Percentiles rank a stretch among this genome's conserved stretches.
Evolutionary conservation across 2,329 filamentous ascomycete species (phyloP).

Genomic region (Stagonosporopsis tanaceti): DNA sequence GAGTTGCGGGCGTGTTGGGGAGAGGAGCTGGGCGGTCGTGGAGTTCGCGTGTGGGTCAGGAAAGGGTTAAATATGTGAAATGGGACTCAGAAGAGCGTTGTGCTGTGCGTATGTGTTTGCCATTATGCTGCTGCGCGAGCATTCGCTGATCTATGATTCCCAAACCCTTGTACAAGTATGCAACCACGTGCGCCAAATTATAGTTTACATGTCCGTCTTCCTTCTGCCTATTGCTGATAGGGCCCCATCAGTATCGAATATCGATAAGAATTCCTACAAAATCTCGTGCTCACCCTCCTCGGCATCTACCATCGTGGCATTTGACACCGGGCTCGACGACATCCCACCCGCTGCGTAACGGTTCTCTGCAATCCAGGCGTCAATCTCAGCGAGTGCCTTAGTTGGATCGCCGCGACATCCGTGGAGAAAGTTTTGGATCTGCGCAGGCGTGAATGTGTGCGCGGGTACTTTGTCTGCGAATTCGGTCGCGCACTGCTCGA

Average conservation of each 20-base stretch:
- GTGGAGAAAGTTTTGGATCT: slow-evolving; percentile 44
- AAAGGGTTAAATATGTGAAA: neutral
- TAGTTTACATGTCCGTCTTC: neutral
- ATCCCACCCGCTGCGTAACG: neutral
- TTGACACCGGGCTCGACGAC: slow-evolving; percentile 14
- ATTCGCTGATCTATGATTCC: neutral
- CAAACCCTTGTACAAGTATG: neutral
- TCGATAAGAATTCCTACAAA: neutral
- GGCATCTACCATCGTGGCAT: slow-evolving; percentile 18
- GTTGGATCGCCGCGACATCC: slow-evolving; percentile 36
- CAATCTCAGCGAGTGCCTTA: slow-evolving; percentile 29
- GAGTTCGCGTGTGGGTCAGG: neutral
- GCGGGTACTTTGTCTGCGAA: slow-evolving; percentile 41
- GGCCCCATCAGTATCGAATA: neutral
- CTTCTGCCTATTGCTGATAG: too few species aligned
- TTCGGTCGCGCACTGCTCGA: slow-evolving; percentile 31
- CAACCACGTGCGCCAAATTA: neutral
- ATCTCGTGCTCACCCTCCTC: slow-evolving; percentile 9
- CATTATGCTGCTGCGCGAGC: neutral
- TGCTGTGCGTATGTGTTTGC: neutral
- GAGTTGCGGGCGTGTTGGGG: neutral
- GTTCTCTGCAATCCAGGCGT: slow-evolving; percentile 32
- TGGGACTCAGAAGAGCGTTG: neutral
- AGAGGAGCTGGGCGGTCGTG: neutral
- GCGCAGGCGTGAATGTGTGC: slow-evolving; percentile 41